Base-by-base conservation (phyloP, 495 filamentous ascomycete genomes). In the Penicillium paxilli region DNA sequence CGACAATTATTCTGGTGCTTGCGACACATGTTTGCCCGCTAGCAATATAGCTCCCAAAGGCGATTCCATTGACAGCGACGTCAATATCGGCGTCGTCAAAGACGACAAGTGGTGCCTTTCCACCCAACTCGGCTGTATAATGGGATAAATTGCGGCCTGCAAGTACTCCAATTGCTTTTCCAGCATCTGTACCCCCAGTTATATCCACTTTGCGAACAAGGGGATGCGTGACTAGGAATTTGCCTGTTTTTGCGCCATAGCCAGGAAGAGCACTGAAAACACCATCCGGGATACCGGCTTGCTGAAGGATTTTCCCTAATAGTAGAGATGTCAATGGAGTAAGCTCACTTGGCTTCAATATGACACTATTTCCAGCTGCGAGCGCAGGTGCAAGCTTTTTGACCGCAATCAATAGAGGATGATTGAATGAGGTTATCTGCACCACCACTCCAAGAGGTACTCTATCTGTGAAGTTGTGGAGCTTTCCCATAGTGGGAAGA, bases 391-490 rank as follows among this genome's bases (percentile, higher is more conserved):
- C 83, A 24, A 86, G 67, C 57, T 87, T 87, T 72, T 83, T 85
- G 22, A 79, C 78, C n/a, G 82, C 80, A 51, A 86, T 85, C 16
- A 86, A 68, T 8, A 88, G 64, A 2, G 84, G 83, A 50, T 85
- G 81, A 62, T 87, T 87, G 68, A 84, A 88, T 8, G 85, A 84
- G 0, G 83, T 86, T 50, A 88, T 84, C 49, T 81, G 81, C 3
- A 75, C 82, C 0, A 86, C 83, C 0, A 87, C 84, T 21, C 85
- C 85, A 0, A 88, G 65, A 0, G 85, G 84, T 5, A 75, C 66
- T 16, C 83, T 77, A 20, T 80, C 80, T 35, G 85, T 63, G 49
- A 83, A 85, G 60, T 86, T 87, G 52, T 84, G 82, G 52, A 87
- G 64, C 46, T 78, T 80, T 0, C 84, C 85, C 22, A 72, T 71